Evolutionary conservation across 2,329 filamentous ascomycete species (phyloP).

Genomic region (Calonectria leucothoes): DNA sequence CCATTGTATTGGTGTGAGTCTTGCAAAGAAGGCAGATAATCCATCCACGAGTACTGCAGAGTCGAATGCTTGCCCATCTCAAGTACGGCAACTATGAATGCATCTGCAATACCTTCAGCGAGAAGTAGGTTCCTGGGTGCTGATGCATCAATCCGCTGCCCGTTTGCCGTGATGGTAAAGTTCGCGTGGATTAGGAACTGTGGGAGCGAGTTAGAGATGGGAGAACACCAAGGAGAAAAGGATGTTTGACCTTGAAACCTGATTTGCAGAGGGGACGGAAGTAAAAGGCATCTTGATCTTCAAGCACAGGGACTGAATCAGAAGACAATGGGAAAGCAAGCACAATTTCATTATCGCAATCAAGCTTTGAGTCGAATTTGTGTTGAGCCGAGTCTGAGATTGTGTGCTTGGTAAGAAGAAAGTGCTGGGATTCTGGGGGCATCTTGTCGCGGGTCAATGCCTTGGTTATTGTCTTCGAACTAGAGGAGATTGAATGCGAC

Average conservation of each 20-base stretch:
- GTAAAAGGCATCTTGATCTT: neutral
- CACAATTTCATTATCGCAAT: neutral
- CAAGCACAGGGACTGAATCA: neutral
- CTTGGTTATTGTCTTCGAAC: neutral
- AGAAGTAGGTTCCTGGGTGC: slow-evolving; percentile 54
- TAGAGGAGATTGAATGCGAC: neutral
- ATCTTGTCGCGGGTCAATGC: neutral
- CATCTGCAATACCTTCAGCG: slow-evolving; percentile 29
- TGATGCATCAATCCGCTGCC: slow-evolving; percentile 53
- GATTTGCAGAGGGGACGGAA: neutral
- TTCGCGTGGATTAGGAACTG: slow-evolving; percentile 63
- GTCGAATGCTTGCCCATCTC: neutral
- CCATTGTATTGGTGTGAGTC: slow-evolving; percentile 35
- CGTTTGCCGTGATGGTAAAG: slow-evolving; percentile 58
- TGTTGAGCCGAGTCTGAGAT: neutral
- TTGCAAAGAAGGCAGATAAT: slow-evolving; percentile 16
- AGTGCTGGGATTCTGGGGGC: neutral
- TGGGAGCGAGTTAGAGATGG: neutral
- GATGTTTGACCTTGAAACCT: neutral
- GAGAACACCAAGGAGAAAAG: neutral
- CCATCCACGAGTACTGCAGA: neutral
- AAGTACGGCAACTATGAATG: neutral
- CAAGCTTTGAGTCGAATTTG: neutral
- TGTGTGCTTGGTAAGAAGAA: neutral
- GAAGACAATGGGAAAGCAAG: neutral